Percentiles rank a stretch among this genome's conserved stretches.
Conservation (phyloP, 306 rosid species). For the Corylus heterophylla region DNA sequence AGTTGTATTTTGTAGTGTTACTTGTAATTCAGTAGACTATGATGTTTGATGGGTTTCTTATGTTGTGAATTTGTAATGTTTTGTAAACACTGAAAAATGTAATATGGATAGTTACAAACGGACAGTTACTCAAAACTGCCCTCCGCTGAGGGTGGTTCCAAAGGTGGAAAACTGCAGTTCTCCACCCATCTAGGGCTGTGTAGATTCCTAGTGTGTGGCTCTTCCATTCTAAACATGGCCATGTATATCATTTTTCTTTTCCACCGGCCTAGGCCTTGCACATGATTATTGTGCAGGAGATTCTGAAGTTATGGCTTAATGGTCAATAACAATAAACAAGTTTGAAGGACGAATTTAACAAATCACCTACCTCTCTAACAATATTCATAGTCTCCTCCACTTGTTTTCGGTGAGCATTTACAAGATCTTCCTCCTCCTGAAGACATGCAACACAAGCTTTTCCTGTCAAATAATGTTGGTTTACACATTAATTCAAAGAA, state of each 20-base stretch:
- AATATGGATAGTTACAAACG: too few relatives aligned
- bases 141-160: too few relatives aligned
- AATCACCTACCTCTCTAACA: slow-evolving; percentile 77
- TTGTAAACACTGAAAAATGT: too few relatives aligned
- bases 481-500: not conserved
- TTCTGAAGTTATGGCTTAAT: not conserved
- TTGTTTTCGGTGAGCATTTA: slow-evolving; percentile 94
- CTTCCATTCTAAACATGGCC: not conserved
- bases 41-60: too few relatives aligned
- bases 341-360: not conserved
- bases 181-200: too few relatives aligned
- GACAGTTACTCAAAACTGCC: too few relatives aligned
- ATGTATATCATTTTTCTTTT: not conserved
- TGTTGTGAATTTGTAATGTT: too few relatives aligned
- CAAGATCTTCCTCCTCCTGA: slow-evolving; percentile 99
- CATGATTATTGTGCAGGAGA: not conserved
- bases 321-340: not conserved
- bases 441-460: slow-evolving; percentile 25
- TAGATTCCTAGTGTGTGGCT: not conserved
- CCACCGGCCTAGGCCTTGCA: not conserved
- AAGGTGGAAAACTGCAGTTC: too few relatives aligned
- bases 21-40: too few relatives aligned
- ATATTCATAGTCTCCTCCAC: slow-evolving; percentile 98
- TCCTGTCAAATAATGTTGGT: slow-evolving; percentile 4
- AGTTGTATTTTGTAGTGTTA: too few relatives aligned